These are phyloP conservation scores for Blepharisma japonicum DNA, from an alignment of 73 alveolate genomes.

Conservation along the genomic window DNA sequence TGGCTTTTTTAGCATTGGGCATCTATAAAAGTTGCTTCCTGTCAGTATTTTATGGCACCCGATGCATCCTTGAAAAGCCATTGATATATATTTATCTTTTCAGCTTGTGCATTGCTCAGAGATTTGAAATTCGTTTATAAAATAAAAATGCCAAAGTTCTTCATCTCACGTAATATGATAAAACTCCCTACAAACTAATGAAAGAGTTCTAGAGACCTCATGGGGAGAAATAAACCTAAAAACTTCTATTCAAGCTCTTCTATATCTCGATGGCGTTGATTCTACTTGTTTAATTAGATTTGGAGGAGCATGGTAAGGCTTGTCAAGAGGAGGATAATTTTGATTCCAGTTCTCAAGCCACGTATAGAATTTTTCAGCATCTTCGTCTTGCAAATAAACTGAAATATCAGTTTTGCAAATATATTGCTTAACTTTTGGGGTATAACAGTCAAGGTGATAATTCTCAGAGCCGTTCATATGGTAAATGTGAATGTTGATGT, in stretches of 20 bases:
- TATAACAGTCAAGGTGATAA: neutral
- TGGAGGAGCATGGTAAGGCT: no score
- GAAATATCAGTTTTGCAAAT: neutral
- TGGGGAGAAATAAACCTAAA: neutral
- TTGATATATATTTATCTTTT: neutral
- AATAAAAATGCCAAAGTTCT: neutral
- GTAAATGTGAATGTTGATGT: no score
- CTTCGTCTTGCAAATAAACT: neutral
- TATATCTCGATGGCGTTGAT: no score
- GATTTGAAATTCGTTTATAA: neutral
- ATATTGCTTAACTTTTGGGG: neutral
- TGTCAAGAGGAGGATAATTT: no score
- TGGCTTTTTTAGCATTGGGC: neutral
- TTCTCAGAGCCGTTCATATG: neutral
- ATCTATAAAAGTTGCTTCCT: neutral
- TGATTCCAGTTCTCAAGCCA: neutral
- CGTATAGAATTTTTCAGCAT: neutral
- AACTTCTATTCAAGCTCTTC: neutral
- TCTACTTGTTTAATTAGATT: no score
- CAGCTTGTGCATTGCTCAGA: neutral
- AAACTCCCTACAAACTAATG: neutral
- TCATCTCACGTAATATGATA: constrained; percentile 8
- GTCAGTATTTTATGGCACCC: neutral
- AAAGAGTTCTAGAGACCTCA: no score
- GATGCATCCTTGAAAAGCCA: neutral